Conservation (phyloP, 1,284 basidiomycete species). For the Ustilago xerochloae region DNA sequence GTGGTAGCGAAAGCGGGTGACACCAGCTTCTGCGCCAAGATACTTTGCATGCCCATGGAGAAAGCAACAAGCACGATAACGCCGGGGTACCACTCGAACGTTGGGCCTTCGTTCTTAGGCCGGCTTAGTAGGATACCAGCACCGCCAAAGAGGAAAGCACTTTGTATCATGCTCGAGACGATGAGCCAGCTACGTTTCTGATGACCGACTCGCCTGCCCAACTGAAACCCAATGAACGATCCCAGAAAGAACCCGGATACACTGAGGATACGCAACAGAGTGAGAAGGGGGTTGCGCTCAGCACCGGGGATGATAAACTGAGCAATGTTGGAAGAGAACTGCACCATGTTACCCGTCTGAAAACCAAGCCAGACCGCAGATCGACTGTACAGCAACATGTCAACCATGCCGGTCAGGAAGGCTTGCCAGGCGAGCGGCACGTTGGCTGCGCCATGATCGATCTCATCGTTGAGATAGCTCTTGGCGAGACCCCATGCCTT, state of each 20-base stretch:
- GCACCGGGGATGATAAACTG: conserved; percentile 57
- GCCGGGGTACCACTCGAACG: conserved; percentile 53
- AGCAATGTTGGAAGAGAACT: conserved; percentile 59
- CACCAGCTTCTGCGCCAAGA: conserved; percentile 56
- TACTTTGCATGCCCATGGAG: conserved; percentile 60
- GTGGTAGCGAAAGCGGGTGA: conserved; percentile 61
- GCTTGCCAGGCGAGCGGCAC: conserved; percentile 60
- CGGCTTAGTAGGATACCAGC: conserved; percentile 54
- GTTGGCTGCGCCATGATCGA: conserved; percentile 48
- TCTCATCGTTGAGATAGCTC: conserved; percentile 48
- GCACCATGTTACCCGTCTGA: conserved; percentile 63
- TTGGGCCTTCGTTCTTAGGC: conserved; percentile 47
- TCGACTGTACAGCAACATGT: conserved; percentile 55
- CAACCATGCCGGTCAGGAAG: conserved; percentile 56
- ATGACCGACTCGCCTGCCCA: conserved; percentile 42
- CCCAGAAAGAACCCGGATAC: conserved; percentile 55
- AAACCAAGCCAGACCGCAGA: conserved; percentile 57
- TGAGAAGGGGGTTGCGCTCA: conserved; percentile 45
- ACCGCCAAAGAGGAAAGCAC: conserved; percentile 47
- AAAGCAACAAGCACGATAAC: conserved; percentile 50
- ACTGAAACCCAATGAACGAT: conserved; percentile 39
- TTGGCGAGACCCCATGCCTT: conserved; percentile 28
- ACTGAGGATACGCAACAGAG: conserved; percentile 48
- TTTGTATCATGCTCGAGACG: conserved; percentile 49
- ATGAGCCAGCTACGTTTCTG: conserved; percentile 52